Base-by-base conservation (phyloP, 2,329 filamentous ascomycete species). In the Tolypocladium inflatum region DNA sequence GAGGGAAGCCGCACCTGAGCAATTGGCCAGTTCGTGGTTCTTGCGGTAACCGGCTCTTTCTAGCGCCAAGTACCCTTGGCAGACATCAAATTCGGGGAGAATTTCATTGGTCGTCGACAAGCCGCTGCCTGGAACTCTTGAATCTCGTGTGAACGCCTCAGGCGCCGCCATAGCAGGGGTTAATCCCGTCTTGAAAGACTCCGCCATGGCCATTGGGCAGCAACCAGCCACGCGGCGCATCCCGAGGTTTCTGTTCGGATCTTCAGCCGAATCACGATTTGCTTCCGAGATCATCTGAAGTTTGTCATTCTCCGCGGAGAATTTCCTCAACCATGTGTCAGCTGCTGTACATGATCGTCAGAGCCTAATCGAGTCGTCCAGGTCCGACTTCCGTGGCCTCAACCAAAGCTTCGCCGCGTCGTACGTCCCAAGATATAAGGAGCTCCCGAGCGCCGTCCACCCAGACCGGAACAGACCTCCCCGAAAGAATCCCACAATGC, bases 391-490 rank as follows among this genome's bases (percentile, higher is more conserved):
- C 56, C 72, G 69, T 53, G 70, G 66, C 55, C 73, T 76, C 61
- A 87, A 70, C 78, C 83, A 90, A 43, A 82, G 76, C 67, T 90
- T 86, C 11, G 89, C 87, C 62, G 86, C 86, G 71, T 96, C 91
- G 73, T 96, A 96, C 50, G 89, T 87, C 30, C 90, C 90, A 48
- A 96, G 74, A 76, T 96, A 96, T 58, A 96, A 74, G 4, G 91
- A 91, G 68, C 88, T 88, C 0, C 91, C 90, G 6, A 95, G 63
- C 57, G 90, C 87, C 17, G 91, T 94, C 91, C 91, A 96, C 1
- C 82, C 81, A 10, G 82, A 85, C 60, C 92, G 82, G 63, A 96
- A 74, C 39, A 81, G 74, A 2, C 86, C 90, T 8, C 92, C 92
- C 39, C 88, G 79, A 71, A 94, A 96, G 42, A 96, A 72, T 0